Evolutionary conservation across 2,329 filamentous ascomycete genomes (phyloP).

Genomic region (Aspergillus arachidicola): DNA sequence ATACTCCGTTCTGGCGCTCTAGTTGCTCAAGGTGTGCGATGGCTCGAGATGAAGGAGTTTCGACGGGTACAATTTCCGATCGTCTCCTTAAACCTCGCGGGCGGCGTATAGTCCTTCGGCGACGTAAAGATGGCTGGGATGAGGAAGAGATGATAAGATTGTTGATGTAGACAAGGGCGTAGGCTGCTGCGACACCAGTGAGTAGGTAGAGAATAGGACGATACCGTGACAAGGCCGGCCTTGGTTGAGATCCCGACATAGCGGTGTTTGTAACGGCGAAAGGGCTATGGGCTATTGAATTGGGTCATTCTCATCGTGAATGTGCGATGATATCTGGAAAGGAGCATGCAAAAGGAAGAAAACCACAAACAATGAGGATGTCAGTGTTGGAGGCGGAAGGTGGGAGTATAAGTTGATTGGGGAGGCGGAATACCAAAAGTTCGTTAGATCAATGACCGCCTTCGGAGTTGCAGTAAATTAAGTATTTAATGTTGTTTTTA

Average conservation of each 20-base stretch:
- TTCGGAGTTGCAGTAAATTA: background rate
- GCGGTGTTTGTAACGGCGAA: constrained; percentile 14
- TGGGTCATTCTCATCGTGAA: constrained; percentile 20
- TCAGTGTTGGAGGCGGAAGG: background rate
- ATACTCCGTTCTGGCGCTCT: constrained; percentile 44
- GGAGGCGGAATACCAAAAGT: background rate
- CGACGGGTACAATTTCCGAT: constrained; percentile 24
- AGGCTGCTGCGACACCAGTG: constrained; percentile 45
- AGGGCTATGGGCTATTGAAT: constrained; percentile 14
- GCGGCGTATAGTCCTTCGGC: constrained; percentile 44
- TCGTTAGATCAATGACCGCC: background rate
- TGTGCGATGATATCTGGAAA: background rate
- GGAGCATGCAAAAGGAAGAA: background rate
- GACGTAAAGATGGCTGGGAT: constrained; percentile 36
- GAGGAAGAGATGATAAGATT: constrained; percentile 31
- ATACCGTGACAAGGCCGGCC: constrained; percentile 40
- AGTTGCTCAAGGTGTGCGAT: constrained; percentile 44
- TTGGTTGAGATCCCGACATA: constrained; percentile 36
- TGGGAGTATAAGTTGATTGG: background rate
- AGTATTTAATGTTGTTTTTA: background rate
- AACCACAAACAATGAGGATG: background rate
- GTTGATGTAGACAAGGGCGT: constrained; percentile 45
- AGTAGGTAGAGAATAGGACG: constrained; percentile 46
- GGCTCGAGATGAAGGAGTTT: constrained; percentile 40
- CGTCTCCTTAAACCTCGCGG: constrained; percentile 29